Percentiles rank a stretch among this genome's conserved stretches.
phyloP scores from a whole-genome alignment of 306 rosid species.

The Ormosia emarginata region DNA sequence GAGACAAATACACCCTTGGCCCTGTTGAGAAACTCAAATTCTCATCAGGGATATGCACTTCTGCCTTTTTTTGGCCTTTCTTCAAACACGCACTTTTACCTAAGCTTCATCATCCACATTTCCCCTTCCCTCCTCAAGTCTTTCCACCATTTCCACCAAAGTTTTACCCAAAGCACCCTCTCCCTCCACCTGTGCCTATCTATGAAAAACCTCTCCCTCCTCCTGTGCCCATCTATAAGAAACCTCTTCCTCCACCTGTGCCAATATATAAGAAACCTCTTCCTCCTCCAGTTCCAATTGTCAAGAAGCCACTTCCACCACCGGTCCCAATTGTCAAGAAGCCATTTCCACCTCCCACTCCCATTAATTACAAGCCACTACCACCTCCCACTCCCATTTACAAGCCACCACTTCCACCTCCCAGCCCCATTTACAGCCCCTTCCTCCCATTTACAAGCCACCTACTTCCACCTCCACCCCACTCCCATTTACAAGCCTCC shows the following conservation, averaged over 20 bases:
- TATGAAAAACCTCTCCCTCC: constrained; percentile 41
- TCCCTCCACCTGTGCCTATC: constrained; percentile 21
- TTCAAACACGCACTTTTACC: constrained; percentile 42
- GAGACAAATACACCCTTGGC: constrained; percentile 50
- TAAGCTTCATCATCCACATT: constrained; percentile 20
- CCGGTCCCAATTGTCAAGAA: not conserved
- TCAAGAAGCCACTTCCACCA: constrained; percentile 25
- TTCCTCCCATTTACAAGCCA: too few relatives aligned
- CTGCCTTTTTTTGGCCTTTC: constrained; percentile 59
- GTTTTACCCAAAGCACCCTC: constrained; percentile 37
- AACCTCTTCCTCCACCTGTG: constrained; percentile 14
- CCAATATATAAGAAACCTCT: constrained; percentile 13
- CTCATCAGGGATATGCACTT: constrained; percentile 60
- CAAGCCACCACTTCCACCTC: too few relatives aligned
- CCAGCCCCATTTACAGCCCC: too few relatives aligned
- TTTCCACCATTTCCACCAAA: constrained; percentile 43
- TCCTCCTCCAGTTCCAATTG: constrained; percentile 13
- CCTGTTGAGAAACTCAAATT: constrained; percentile 56
- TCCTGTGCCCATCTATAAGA: not conserved
- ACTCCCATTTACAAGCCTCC: too few relatives aligned
- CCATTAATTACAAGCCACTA: not conserved
- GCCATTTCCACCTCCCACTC: constrained; percentile 26
- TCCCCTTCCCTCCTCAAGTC: constrained; percentile 42
- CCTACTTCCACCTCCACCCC: too few relatives aligned
- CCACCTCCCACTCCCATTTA: too few relatives aligned